phyloP scores from a whole-genome alignment of 2,329 filamentous ascomycete genomes.

The Phialocephala sp. region DNA sequence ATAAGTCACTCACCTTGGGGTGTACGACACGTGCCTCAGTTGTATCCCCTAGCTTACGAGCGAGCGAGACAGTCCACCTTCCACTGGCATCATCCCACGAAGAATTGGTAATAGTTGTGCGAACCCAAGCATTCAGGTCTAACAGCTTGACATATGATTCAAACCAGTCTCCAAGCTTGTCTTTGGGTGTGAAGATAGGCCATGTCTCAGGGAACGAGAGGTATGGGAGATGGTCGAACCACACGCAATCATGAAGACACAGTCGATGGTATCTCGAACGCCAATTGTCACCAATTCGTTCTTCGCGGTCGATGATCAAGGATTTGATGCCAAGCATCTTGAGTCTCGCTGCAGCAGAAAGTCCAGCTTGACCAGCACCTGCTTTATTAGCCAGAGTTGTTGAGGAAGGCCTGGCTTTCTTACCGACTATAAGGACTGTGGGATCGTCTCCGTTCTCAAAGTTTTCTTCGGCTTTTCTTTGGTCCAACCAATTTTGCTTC shows the following conservation, averaged over 20 bases:
- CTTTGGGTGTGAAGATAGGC: constrained; percentile 75
- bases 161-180: constrained; percentile 73
- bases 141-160: constrained; percentile 66
- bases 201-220: constrained; percentile 65
- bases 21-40: constrained; percentile 18
- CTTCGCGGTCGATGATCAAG: constrained; percentile 63
- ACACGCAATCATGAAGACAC: constrained; percentile 70
- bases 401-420: constrained; percentile 35
- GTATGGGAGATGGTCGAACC: constrained; percentile 66
- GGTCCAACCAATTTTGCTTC: constrained; percentile 66
- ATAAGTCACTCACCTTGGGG: constrained; percentile 24
- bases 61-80: constrained; percentile 61
- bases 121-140: constrained; percentile 71
- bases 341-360: constrained; percentile 62
- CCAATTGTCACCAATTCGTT: constrained; percentile 69
- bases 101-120: constrained; percentile 50
- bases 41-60: constrained; percentile 49
- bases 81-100: constrained; percentile 48
- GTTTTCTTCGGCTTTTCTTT: constrained; percentile 53
- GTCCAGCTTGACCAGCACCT: constrained; percentile 66
- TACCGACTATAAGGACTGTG: constrained; percentile 65
- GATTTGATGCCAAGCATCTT: constrained; percentile 62
- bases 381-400: constrained; percentile 46
- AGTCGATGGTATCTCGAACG: constrained; percentile 61
- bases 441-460: constrained; percentile 51